These are phyloP conservation scores for Gigaspora rosea DNA, from an alignment of 192 early-diverging fungal genomes.

Conservation along the genomic window DNA sequence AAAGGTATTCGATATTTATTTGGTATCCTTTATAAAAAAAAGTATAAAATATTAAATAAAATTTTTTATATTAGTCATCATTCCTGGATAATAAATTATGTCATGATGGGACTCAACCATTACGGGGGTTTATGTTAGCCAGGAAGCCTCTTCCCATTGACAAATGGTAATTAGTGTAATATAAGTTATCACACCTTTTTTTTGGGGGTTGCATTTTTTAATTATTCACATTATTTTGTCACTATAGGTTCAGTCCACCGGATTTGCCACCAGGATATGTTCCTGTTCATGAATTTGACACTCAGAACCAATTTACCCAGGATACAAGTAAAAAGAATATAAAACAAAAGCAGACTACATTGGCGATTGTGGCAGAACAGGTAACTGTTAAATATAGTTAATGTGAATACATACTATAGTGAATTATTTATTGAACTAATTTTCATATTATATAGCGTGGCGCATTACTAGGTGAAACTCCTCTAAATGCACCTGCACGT, in stretches of 20 bases:
- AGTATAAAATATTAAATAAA: not conserved
- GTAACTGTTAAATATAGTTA: not conserved
- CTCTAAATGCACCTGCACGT: constrained; percentile 58
- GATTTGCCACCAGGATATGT: constrained; percentile 8
- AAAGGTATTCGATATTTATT: constrained; percentile 13
- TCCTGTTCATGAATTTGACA: constrained; percentile 21
- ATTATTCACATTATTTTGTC: not conserved
- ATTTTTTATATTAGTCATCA: not conserved
- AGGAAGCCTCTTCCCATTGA: constrained; percentile 34
- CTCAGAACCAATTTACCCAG: not conserved
- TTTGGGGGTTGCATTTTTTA: not conserved
- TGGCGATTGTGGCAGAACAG: constrained; percentile 23
- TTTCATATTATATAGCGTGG: constrained; percentile 53
- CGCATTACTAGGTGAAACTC: constrained; percentile 70
- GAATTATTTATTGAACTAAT: not conserved
- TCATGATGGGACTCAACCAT: constrained; percentile 57
- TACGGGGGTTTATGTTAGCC: constrained; percentile 57
- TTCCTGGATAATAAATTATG: constrained; percentile 20
- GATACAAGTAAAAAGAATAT: not conserved
- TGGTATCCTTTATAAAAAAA: not conserved
- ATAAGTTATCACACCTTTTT: not conserved
- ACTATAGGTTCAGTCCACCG: constrained; percentile 26
- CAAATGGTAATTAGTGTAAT: constrained; percentile 46
- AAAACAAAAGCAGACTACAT: constrained; percentile 12
- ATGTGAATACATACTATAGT: not conserved